Conservation (phyloP, 345 rosid species). For the Reutealis trisperma region DNA sequence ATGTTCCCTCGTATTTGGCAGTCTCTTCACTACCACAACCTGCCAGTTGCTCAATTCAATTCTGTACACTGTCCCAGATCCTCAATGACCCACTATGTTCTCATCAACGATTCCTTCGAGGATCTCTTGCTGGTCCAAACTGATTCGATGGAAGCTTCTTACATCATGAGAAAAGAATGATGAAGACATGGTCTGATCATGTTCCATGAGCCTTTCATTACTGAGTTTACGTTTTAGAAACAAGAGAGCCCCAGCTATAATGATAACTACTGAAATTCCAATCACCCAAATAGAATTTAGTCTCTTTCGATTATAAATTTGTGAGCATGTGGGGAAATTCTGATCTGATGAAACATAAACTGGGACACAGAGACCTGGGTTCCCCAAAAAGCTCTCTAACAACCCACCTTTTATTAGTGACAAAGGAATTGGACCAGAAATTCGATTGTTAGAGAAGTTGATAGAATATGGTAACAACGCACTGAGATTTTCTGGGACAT, state of each 20-base stretch:
- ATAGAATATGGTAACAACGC: conserved; percentile 69
- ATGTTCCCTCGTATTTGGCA: conserved; percentile 63
- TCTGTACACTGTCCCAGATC: conserved; percentile 79
- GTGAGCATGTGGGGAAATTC: conserved; percentile 61
- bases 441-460: conserved; percentile 71
- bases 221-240: conserved; percentile 53
- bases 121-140: conserved; percentile 69
- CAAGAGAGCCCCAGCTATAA: conserved; percentile 54
- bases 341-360: conserved; percentile 44
- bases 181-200: conserved; percentile 54
- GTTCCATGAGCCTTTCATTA: conserved; percentile 49
- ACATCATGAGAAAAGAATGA: conserved; percentile 71
- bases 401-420: conserved; percentile 66
- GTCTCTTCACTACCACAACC: conserved; percentile 54
- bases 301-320: conserved; percentile 43
- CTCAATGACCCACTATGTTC: conserved; percentile 87
- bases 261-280: conserved; percentile 49
- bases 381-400: conserved; percentile 75
- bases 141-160: conserved; percentile 80
- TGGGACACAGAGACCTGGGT: conserved; percentile 75
- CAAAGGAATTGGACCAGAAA: conserved; percentile 80
- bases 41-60: conserved; percentile 61
- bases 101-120: conserved; percentile 64
- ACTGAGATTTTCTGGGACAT: conserved; percentile 62
- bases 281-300: conserved; percentile 61